phyloP scores from a whole-genome alignment of 306 rosid genomes.

The Inga oerstediana region DNA sequence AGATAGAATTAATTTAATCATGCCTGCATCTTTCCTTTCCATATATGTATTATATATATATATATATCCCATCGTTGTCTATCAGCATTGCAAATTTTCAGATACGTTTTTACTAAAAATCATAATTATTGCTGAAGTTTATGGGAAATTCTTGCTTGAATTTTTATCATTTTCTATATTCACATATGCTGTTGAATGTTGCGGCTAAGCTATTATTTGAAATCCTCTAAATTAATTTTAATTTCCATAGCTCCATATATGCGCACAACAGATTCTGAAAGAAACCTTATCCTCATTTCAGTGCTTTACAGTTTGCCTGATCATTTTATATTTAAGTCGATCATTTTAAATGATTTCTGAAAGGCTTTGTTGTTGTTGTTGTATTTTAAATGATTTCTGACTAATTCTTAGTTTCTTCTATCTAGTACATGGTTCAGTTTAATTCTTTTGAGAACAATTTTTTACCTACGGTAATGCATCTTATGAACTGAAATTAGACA shows the following conservation, averaged over 20 bases:
- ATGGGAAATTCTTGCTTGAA: conserved; percentile 4
- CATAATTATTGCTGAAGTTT: conserved; percentile 6
- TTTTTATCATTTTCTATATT: neutral
- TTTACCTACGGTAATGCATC: neutral
- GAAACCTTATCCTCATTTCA: neutral
- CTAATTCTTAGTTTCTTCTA: neutral
- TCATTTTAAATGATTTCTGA: neutral
- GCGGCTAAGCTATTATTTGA: neutral
- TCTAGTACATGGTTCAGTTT: neutral
- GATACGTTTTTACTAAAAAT: neutral
- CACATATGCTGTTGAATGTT: neutral
- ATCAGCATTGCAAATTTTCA: conserved; percentile 3
- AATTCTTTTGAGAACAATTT: neutral
- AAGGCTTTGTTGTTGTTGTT: too few species aligned
- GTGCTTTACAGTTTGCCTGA: neutral
- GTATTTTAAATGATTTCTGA: neutral
- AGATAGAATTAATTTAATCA: neutral
- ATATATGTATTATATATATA: neutral
- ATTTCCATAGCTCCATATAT: neutral
- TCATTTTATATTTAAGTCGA: neutral
- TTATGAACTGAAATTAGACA: neutral
- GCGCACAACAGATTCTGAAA: neutral
- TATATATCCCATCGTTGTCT: neutral
- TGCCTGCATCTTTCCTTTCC: neutral
- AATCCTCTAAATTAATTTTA: neutral